Base-by-base conservation (phyloP, 345 rosid genomes). In the Populus tremula region DNA sequence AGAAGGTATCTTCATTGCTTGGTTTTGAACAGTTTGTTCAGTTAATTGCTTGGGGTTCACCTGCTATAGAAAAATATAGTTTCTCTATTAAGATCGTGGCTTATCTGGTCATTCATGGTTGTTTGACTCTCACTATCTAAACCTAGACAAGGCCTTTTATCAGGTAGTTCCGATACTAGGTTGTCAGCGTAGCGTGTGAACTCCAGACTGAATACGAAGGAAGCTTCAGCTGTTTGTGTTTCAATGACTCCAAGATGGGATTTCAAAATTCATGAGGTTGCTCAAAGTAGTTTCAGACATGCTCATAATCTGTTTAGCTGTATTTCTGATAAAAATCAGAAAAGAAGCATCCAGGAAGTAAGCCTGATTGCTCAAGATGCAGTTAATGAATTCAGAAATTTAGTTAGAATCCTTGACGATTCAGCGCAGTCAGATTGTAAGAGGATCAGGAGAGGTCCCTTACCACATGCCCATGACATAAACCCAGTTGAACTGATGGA, bases 381-480 rank as follows among this genome's bases (percentile, higher is more conserved):
- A 36, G 64, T 79, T 14, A 65, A 75, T 69, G 87, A 73, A 64
- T 75, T 85, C 78, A 69, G 43, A 67, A 80, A 77, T 68, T 56
- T 85, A 62, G 67, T 82, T 23, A 38, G 74, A 21, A 74, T 80
- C 36, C 80, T 85, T 53, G 87, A 82, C 67, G 80, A 71, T 69
- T 72, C 82, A n/a, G 47, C 33, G 47, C 74, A 69, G 47, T 45
- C 85, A 39, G 64, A 59, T 11, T 33, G 72, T 43, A 82, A 78
- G 50, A 82, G 87, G 67, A 82, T 82, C 78, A 80, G 75, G 74
- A 85, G 49, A 53, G 87, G 87, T 59, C 85, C 85, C 17, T 41
- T 77, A 69, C 85, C 71, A 7, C 41, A 78, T 69, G 65, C 66
- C 39, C 12, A 39, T n/a, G 36, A 65, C 31, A 70, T 78, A 45